Conservation (phyloP, 2,329 filamentous ascomycete species). For the Fusarium bactridioides region DNA sequence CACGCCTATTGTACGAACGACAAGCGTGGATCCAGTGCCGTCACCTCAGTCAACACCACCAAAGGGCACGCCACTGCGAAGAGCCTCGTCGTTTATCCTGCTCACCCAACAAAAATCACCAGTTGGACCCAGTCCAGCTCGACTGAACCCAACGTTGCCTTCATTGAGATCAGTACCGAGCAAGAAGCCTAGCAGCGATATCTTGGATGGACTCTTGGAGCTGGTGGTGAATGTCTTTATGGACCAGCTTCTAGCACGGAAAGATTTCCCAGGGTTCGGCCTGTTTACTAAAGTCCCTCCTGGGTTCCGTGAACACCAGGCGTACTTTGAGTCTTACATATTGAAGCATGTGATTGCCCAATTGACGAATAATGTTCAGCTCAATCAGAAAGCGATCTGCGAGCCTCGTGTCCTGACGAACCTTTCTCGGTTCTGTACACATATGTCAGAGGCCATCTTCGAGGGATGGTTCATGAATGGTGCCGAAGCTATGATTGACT, state of each 20-base stretch:
- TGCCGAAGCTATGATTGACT: slow-evolving; percentile 83
- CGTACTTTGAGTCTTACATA: slow-evolving; percentile 92
- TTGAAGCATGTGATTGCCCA: slow-evolving; percentile 77
- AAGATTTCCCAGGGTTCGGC: slow-evolving; percentile 89
- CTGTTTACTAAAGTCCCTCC: slow-evolving; percentile 89
- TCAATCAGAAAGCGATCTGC: slow-evolving; percentile 74
- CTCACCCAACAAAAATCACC: slow-evolving; percentile 75
- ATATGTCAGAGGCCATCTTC: slow-evolving; percentile 89
- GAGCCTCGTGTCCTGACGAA: slow-evolving; percentile 90
- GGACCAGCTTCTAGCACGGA: slow-evolving; percentile 84
- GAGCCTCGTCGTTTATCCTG: slow-evolving; percentile 91
- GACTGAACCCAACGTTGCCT: slow-evolving; percentile 58
- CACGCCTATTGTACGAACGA: slow-evolving; percentile 77
- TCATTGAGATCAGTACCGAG: slow-evolving; percentile 55
- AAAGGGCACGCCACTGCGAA: slow-evolving; percentile 70
- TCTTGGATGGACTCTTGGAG: slow-evolving; percentile 80
- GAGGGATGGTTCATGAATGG: slow-evolving; percentile 97
- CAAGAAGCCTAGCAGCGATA: slow-evolving; percentile 68
- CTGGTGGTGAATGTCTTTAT: slow-evolving; percentile 82
- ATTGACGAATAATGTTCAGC: slow-evolving; percentile 73
- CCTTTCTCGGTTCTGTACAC: slow-evolving; percentile 78
- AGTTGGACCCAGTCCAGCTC: slow-evolving; percentile 65
- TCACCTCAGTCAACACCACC: slow-evolving; percentile 57
- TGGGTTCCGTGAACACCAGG: slow-evolving; percentile 92
- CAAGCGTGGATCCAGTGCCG: slow-evolving; percentile 61